Evolutionary conservation across 1,284 basidiomycete genomes (phyloP), one percentile per base, ranked within the genome.

Genomic region (Coniferiporia sulphurascens): DNA sequence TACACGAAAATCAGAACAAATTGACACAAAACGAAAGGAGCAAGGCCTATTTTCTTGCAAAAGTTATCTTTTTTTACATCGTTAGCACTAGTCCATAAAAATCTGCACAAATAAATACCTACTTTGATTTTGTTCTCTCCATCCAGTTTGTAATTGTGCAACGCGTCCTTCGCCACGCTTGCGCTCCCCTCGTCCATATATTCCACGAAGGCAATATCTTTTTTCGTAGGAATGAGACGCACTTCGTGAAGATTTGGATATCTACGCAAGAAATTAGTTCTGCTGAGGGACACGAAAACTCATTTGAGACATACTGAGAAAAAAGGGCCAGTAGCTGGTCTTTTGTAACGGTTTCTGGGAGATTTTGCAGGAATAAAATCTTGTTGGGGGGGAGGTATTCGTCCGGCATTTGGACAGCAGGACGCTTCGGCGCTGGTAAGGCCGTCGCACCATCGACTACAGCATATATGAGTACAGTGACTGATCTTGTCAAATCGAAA

Each of bases 381-480:
- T 95, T 95, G 89, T 99, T 99, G 35, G 96, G 96, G 3, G 97
- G 97, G 7, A 99, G 83, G 74, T 99, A 99, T 74, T 99, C 96
- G 88, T 99, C 96, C 35, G 97, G 95, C 91, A 97, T 95, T 71
- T 94, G 91, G 64, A 98, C 88, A 65, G 87, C 84, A 36, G 89
- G 88, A 57, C 91, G 82, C 73, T 87, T 90, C 27, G 87, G 74
- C 45, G 81, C 81, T 17, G 89, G 83, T 13, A 77, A 74, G 8
- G 87, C 78, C 15, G 82, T 76, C 38, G 80, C 83, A 36, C 89
- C 88, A 52, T 92, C 90, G 72, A 87, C 87, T 89, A 44, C 38
- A 58, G n/a, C 45, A 52, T 43, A 48, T 48, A 56, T 54, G 56
- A 64, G 60, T 22, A 64, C 0, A 44, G n/a, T 13, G 44, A 67